A percentile compares a stretch with the other conserved stretches of the same genome.
Conservation (phyloP, 2,329 filamentous ascomycete species). For the Didymella sp. region DNA sequence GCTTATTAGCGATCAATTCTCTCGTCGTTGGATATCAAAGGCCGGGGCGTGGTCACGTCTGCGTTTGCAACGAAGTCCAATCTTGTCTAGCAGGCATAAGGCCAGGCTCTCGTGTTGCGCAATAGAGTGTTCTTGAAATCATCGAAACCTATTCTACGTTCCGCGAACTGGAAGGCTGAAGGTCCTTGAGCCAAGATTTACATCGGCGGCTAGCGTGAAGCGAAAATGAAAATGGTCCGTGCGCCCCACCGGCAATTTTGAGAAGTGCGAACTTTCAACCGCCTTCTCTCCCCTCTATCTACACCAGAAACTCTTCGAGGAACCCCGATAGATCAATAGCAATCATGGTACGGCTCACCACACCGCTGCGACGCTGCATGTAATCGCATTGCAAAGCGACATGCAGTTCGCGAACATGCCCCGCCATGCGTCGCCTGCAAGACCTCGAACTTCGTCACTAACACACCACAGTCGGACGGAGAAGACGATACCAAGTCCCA, state of each 20-base stretch:
- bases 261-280: conserved; percentile 21
- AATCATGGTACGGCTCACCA: conserved; percentile 50
- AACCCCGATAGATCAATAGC: conserved; percentile 51
- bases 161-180: background rate
- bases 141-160: background rate
- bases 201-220: conserved; percentile 8
- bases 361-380: conserved; percentile 5
- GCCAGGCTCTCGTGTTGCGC: background rate
- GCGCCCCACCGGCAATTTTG: conserved; percentile 8
- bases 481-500: conserved; percentile 98
- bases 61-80: background rate
- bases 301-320: conserved; percentile 52
- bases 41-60: background rate
- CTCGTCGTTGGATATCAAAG: conserved; percentile 1
- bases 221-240: conserved; percentile 2
- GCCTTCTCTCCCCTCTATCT: conserved; percentile 26
- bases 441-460: conserved; percentile 24
- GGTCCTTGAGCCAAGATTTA: conserved; percentile 6
- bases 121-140: background rate
- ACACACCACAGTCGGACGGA: conserved; percentile 87
- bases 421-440: conserved; percentile 8
- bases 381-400: background rate
- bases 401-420: conserved; percentile 5
- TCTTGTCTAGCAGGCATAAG: background rate
- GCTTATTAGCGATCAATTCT: conserved; percentile 8